Conservation (phyloP, 805 yeast species). For the Zygosaccharomyces kombuchaensis region DNA sequence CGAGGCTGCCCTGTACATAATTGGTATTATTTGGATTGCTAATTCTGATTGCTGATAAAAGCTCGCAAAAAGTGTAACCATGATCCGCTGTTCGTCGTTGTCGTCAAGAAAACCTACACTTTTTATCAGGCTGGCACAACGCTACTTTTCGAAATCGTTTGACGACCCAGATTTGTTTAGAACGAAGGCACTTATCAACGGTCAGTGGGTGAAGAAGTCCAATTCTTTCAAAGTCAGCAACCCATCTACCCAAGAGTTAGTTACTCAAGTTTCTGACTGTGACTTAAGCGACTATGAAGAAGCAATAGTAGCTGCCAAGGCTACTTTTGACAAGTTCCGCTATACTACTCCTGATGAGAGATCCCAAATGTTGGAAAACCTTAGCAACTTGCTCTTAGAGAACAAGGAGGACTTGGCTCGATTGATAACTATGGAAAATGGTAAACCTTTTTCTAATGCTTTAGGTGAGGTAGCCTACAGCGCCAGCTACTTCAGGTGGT, state of each 20-base stretch:
- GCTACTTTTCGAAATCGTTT: constrained; percentile 18
- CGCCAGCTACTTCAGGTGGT: constrained; percentile 68
- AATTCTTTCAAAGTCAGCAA: constrained; percentile 58
- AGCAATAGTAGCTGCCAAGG: constrained; percentile 82
- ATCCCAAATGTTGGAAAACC: constrained; percentile 54
- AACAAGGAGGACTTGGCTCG: constrained; percentile 70
- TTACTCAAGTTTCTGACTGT: constrained; percentile 62
- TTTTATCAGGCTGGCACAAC: not conserved
- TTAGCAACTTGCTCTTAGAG: constrained; percentile 74
- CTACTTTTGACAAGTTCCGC: constrained; percentile 59
- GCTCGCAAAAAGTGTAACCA: not conserved
- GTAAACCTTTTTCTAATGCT: constrained; percentile 72
- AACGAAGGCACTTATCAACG: constrained; percentile 55
- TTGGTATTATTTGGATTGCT: too few species aligned
- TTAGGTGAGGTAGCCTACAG: constrained; percentile 71
- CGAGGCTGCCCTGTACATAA: too few species aligned
- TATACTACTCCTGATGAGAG: constrained; percentile 73
- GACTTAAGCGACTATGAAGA: constrained; percentile 66
- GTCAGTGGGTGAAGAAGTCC: constrained; percentile 61
- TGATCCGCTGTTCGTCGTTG: constrained; percentile 3
- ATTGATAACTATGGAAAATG: constrained; percentile 84
- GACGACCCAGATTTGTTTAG: constrained; percentile 43
- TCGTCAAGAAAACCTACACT: constrained; percentile 1
- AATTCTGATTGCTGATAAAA: too few species aligned
- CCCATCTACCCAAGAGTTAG: constrained; percentile 68